Evolutionary conservation across 2,329 filamentous ascomycete species (phyloP).

Genomic region (Phyllachora maydis): DNA sequence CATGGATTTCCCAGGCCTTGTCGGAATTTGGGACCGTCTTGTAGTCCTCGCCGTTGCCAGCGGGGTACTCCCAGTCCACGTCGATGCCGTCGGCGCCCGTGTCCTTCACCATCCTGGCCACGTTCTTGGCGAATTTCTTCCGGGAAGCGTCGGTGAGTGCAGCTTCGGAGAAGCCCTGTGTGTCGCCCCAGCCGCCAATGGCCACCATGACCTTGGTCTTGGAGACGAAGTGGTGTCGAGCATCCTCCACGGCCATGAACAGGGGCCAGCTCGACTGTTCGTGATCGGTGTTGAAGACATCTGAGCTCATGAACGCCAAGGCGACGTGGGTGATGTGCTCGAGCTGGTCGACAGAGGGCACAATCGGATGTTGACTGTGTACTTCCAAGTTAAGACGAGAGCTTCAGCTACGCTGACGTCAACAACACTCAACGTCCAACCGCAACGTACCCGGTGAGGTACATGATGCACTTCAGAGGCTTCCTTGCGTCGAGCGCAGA

Average conservation of each 20-base stretch:
- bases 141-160: conserved; percentile 29
- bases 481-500: not conserved
- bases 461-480: conserved; percentile 18
- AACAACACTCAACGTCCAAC: not conserved
- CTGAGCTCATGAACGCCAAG: conserved; percentile 34
- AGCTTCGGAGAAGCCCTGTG: conserved; percentile 36
- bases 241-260: conserved; percentile 26
- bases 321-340: conserved; percentile 31
- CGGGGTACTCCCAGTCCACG: conserved; percentile 44
- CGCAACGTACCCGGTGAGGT: conserved; percentile 21
- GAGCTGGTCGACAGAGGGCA: conserved; percentile 16
- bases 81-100: conserved; percentile 46
- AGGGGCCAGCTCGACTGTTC: conserved; percentile 21
- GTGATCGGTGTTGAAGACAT: conserved; percentile 32
- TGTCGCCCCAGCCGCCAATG: conserved; percentile 59
- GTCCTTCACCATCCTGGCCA: conserved; percentile 37
- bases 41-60: conserved; percentile 50
- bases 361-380: conserved; percentile 22
- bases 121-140: conserved; percentile 38
- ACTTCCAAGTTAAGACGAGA: not conserved
- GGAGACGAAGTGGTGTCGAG: conserved; percentile 23
- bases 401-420: not conserved
- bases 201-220: conserved; percentile 46
- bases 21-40: conserved; percentile 35
- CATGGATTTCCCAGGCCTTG: conserved; percentile 37